Base-by-base conservation (phyloP, 768 basidiomycete genomes). In the Baorangia bicolor region DNA sequence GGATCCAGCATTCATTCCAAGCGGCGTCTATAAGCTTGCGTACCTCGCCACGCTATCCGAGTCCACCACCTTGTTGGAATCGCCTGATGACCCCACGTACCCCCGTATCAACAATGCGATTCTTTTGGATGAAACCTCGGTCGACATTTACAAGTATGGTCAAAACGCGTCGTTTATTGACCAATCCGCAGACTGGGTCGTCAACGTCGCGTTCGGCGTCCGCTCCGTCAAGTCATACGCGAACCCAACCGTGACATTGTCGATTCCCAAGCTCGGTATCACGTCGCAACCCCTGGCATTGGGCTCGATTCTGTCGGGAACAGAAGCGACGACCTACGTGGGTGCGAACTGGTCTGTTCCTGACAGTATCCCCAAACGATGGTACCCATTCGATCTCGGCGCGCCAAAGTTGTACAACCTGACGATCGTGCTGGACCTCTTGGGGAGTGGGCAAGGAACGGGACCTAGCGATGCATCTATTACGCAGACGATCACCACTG, bases 1-100 rank as follows among this genome's bases (percentile, higher is more conserved):
- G 82, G 81, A 78, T 18, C 82, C 81, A 37, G 83, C 81, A 0
- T 84, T 84, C 57, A 75, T 82, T 2, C 83, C 84, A 0, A 74
- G 73, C 43, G 83, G 82, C 1, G 75, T 84, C 27, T 76, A 75
- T 64, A 82, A 83, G 55, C 82, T 80, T 14, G 83, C 81, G 4
- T 84, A 80, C 55, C 67, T 83, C 21, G 72, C 83, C 21, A 76
- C 77, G 0, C 66, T 81, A 14, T 64, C 72, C 38, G 53, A 69
- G 21, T 59, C 68, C 23, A 53, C 45, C 14, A 40, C 55, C 25
- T 55, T 58, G 35, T 64, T 46, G 20, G 64, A 66, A 23, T 67
- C 64, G 8, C 59, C 64, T 6, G 64, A 65, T 1, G 64, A 70
- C 44, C 55, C 72, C 51, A 21, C 64, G 62, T 33, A 66, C 56